Evolutionary conservation across 2,329 filamentous ascomycete species (phyloP).

Genomic region (Torrubiellomyces zombiae): DNA sequence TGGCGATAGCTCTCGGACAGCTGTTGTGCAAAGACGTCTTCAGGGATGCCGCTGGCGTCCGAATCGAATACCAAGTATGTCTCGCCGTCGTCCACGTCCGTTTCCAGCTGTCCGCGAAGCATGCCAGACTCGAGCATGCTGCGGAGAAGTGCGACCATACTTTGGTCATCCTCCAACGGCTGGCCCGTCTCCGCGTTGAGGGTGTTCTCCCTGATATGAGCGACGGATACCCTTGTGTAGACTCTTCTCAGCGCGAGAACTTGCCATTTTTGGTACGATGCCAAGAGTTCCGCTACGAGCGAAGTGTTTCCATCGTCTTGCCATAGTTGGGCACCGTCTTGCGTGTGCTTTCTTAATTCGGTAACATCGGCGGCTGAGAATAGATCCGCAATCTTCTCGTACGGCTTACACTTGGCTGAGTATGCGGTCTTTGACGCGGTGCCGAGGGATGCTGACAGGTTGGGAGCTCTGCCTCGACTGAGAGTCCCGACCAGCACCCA

Average conservation of each 20-base stretch:
- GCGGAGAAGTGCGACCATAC: slow-evolving; percentile 29
- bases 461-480: slow-evolving; percentile 40
- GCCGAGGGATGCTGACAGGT: slow-evolving; percentile 39
- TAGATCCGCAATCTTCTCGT: slow-evolving; percentile 50
- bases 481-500: slow-evolving; percentile 69
- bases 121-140: slow-evolving; percentile 39
- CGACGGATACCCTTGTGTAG: slow-evolving; percentile 44
- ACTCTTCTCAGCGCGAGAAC: slow-evolving; percentile 57
- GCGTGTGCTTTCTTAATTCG: slow-evolving; percentile 46
- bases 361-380: slow-evolving; percentile 42
- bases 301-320: slow-evolving; percentile 54
- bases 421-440: slow-evolving; percentile 36
- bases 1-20: slow-evolving; percentile 23
- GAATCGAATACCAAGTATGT: slow-evolving; percentile 35
- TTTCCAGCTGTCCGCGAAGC: slow-evolving; percentile 34
- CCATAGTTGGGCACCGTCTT: slow-evolving; percentile 43
- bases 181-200: slow-evolving; percentile 36
- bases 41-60: slow-evolving; percentile 25
- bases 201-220: slow-evolving; percentile 33
- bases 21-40: slow-evolving; percentile 31
- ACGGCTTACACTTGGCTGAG: slow-evolving; percentile 45
- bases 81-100: slow-evolving; percentile 21
- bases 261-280: slow-evolving; percentile 58
- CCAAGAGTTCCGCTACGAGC: slow-evolving; percentile 52
- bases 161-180: slow-evolving; percentile 22